phyloP scores from a whole-genome alignment of 495 filamentous ascomycete genomes.

The Aspergillus hancockii region DNA sequence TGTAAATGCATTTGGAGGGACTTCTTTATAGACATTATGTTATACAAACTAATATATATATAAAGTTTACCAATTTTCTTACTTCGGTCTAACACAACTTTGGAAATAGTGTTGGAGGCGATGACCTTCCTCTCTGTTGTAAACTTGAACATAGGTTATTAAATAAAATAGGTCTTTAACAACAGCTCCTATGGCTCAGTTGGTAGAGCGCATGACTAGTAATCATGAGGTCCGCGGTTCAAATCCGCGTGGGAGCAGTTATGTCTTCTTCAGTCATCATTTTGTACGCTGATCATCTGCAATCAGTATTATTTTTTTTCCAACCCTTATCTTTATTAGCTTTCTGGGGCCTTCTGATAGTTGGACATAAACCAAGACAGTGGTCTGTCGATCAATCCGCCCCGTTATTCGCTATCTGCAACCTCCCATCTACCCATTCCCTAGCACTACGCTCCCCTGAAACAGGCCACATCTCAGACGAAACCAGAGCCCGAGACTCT shows the following conservation, averaged over 20 bases:
- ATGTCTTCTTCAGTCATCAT: not conserved
- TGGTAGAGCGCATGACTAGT: slow-evolving; percentile 2
- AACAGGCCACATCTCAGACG: slow-evolving; percentile 6
- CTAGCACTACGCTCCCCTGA: not conserved
- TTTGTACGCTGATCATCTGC: not conserved
- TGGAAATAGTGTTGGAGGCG: no score
- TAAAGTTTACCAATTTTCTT: not conserved
- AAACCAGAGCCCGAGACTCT: slow-evolving; percentile 21
- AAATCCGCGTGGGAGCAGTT: not conserved
- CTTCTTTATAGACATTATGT: slow-evolving; percentile 11
- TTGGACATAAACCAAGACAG: no score
- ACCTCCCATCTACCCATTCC: not conserved
- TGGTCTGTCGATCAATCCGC: not conserved
- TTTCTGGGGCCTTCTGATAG: no score
- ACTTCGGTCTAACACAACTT: no score
- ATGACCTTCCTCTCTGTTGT: not conserved
- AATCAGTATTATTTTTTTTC: not conserved
- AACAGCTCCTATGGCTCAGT: slow-evolving; percentile 3
- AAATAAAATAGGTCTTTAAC: not conserved
- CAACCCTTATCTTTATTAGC: not conserved
- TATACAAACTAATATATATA: not conserved
- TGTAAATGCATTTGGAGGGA: slow-evolving; percentile 21
- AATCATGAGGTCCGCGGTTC: not conserved
- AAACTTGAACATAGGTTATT: not conserved
- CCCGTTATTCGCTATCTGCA: not conserved